Conservation (phyloP, 148 eudicot genomes). For the Fagopyrum esculentum region DNA sequence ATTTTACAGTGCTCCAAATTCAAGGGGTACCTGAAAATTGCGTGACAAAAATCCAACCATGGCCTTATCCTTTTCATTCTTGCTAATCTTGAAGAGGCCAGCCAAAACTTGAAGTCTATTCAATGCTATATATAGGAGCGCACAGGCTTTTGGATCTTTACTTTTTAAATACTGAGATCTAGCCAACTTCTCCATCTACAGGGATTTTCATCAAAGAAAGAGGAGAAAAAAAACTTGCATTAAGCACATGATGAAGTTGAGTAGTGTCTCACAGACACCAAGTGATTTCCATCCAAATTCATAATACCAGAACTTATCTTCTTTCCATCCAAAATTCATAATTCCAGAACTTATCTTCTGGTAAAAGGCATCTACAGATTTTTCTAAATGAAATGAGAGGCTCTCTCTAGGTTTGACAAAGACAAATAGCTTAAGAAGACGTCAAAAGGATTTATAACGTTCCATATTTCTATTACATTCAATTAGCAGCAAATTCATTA, state of each 20-base stretch:
- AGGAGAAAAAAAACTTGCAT: constrained; percentile 14
- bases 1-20: neutral
- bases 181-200: constrained; percentile 98
- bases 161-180: constrained; percentile 72
- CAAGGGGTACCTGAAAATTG: constrained; percentile 69
- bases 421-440: neutral
- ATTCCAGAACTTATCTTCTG: neutral
- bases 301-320: neutral
- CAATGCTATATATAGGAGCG: constrained; percentile 81
- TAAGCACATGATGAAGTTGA: constrained; percentile 14
- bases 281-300: neutral
- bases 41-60: constrained; percentile 83
- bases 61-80: constrained; percentile 94
- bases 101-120: constrained; percentile 91
- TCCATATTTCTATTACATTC: neutral
- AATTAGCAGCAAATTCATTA: neutral
- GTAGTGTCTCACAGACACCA: neutral
- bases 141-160: constrained; percentile 92
- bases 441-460: neutral
- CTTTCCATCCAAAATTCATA: neutral
- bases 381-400: neutral
- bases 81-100: constrained; percentile 92
- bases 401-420: neutral
- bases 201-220: constrained; percentile 4
- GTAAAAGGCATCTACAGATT: neutral